Conservation (phyloP, 2,329 filamentous ascomycete species). For the Phaeophleospora eucalypticola region DNA sequence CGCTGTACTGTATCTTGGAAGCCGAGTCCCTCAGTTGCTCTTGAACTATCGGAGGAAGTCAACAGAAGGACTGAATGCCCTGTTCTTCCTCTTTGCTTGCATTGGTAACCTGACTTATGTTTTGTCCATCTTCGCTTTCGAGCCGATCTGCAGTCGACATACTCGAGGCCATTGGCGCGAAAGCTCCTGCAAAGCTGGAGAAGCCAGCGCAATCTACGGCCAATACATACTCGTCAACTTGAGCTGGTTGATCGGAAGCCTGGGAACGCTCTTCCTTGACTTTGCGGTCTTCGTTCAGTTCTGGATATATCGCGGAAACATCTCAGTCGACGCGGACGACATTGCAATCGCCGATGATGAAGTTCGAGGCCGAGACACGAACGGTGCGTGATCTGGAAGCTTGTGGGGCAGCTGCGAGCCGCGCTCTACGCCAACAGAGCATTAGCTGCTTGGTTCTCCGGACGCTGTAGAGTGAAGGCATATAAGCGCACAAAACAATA, state of each 20-base stretch:
- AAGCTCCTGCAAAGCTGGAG: constrained; percentile 58
- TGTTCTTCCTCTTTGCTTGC: constrained; percentile 96
- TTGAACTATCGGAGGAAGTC: constrained; percentile 90
- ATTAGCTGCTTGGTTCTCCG: too few relatives aligned
- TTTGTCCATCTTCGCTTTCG: constrained; percentile 84
- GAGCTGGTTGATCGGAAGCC: constrained; percentile 84
- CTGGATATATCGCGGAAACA: constrained; percentile 66
- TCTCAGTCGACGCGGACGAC: constrained; percentile 18
- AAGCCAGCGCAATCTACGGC: constrained; percentile 65
- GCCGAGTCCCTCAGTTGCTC: constrained; percentile 81
- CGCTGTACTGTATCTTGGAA: constrained; percentile 82
- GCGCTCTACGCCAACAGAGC: too few relatives aligned
- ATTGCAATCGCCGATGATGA: constrained; percentile 21
- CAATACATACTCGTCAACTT: constrained; percentile 84
- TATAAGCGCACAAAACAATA: constrained; percentile 3
- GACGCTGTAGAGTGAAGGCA: constrained; percentile 1
- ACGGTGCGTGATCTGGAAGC: background rate
- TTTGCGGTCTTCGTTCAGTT: constrained; percentile 86
- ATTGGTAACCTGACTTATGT: constrained; percentile 94
- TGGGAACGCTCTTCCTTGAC: constrained; percentile 82
- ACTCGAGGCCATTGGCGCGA: constrained; percentile 32
- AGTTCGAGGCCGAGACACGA: constrained; percentile 25
- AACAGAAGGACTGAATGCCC: constrained; percentile 85
- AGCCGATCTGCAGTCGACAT: constrained; percentile 59
- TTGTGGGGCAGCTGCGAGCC: too few relatives aligned